Percentiles rank a stretch among this genome's conserved stretches.
Conservation (phyloP, 192 early-diverging fungal genomes). For the Gryganskiella cystojenkinii region DNA sequence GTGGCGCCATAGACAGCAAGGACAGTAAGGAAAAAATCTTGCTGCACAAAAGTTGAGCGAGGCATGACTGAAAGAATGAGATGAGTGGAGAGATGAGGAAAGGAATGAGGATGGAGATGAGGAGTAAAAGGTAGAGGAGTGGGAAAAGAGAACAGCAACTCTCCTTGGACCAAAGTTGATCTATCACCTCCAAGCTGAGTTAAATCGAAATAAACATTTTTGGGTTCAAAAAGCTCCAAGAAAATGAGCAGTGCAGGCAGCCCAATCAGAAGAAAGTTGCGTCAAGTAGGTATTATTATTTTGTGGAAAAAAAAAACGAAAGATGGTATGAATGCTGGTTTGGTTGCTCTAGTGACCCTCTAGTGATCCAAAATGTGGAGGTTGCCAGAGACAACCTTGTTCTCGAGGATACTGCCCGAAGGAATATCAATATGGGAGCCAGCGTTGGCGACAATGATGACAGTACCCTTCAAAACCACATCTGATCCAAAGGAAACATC, state of each 20-base stretch:
- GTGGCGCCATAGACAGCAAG: constrained; percentile 13
- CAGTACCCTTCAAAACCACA: constrained; percentile 89
- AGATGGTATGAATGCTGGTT: not conserved
- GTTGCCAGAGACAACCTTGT: constrained; percentile 98
- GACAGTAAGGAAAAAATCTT: constrained; percentile 1
- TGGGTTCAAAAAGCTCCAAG: too few relatives aligned
- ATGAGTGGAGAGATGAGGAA: not conserved
- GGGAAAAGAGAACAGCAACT: constrained; percentile 1
- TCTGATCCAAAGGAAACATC: constrained; percentile 95
- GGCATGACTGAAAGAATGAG: not conserved
- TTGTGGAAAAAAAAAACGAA: too few relatives aligned
- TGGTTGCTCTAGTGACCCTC: not conserved
- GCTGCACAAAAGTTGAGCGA: constrained; percentile 2
- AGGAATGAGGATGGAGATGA: too few relatives aligned
- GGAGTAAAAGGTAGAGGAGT: too few relatives aligned
- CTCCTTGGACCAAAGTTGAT: too few relatives aligned
- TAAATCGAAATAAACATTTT: too few relatives aligned
- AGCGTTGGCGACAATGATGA: constrained; percentile 98
- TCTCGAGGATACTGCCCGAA: constrained; percentile 89
- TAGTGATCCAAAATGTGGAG: constrained; percentile 85
- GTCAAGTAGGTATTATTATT: too few relatives aligned
- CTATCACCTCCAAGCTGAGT: too few relatives aligned
- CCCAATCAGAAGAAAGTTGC: too few relatives aligned
- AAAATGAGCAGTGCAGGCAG: too few relatives aligned
- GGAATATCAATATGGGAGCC: constrained; percentile 97